A percentile compares a stretch with the other conserved stretches of the same genome.
Evolutionary conservation across 2,329 filamentous ascomycete species (phyloP).

Genomic region (Arthrobotrys musiformis): DNA sequence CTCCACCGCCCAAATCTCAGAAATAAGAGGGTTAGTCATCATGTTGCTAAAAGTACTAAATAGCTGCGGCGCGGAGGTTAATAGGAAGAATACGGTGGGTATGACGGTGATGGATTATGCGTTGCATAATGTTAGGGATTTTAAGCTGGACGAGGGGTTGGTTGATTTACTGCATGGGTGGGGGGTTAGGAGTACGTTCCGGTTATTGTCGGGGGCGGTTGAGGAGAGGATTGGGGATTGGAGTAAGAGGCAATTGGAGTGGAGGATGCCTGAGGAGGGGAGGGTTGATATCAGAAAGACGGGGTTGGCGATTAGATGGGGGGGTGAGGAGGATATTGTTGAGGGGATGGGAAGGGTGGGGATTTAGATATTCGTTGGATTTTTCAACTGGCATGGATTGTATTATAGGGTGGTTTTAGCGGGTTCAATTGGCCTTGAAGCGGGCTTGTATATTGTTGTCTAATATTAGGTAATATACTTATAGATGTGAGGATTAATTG

Average conservation of each 20-base stretch:
- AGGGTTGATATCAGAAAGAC: constrained; percentile 27
- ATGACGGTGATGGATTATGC: constrained; percentile 53
- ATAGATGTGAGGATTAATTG: not conserved
- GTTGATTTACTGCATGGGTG: constrained; percentile 45
- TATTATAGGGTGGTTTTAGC: too few relatives aligned
- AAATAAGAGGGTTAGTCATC: constrained; percentile 21
- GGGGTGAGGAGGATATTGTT: constrained; percentile 1
- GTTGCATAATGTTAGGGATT: constrained; percentile 33
- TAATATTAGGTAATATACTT: too few relatives aligned
- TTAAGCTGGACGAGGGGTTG: constrained; percentile 32
- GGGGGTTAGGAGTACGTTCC: constrained; percentile 38
- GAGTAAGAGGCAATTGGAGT: constrained; percentile 39
- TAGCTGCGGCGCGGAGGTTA: constrained; percentile 43
- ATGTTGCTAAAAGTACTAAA: constrained; percentile 30
- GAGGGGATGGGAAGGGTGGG: not conserved
- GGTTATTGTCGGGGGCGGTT: constrained; percentile 21
- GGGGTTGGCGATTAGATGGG: constrained; percentile 20
- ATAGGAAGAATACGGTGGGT: constrained; percentile 41
- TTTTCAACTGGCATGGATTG: too few relatives aligned
- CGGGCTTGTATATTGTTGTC: too few relatives aligned
- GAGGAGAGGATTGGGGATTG: constrained; percentile 43
- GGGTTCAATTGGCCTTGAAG: too few relatives aligned
- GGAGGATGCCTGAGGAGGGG: constrained; percentile 31
- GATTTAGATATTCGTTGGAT: not conserved
- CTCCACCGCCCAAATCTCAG: not conserved